A percentile compares a stretch with the other conserved stretches of the same genome.
Conservation (phyloP, 345 rosid genomes). For the Lepidium africanum region DNA sequence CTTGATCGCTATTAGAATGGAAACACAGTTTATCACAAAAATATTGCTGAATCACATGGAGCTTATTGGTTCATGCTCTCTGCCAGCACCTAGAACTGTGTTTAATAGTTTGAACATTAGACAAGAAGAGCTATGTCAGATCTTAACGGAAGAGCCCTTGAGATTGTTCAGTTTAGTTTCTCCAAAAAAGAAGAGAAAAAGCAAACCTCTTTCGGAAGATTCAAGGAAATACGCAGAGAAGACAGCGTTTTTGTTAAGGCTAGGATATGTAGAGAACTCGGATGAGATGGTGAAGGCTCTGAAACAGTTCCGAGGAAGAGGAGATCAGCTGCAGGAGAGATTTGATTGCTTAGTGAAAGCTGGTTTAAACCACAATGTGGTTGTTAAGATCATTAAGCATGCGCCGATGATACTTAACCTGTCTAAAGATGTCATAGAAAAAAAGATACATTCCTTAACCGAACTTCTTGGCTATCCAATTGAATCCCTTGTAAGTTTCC, state of each 20-base stretch:
- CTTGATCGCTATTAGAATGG: slow-evolving; percentile 52
- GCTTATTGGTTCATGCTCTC: slow-evolving; percentile 41
- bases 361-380: slow-evolving; percentile 50
- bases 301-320: slow-evolving; percentile 71
- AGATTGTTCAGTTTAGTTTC: slow-evolving; percentile 53
- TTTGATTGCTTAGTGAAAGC: slow-evolving; percentile 68
- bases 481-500: slow-evolving; percentile 48
- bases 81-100: slow-evolving; percentile 49
- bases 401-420: slow-evolving; percentile 73
- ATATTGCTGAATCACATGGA: slow-evolving; percentile 33
- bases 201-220: slow-evolving; percentile 18
- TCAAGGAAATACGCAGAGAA: slow-evolving; percentile 41
- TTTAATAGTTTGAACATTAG: slow-evolving; percentile 36
- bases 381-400: slow-evolving; percentile 43
- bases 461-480: slow-evolving; percentile 50
- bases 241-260: slow-evolving; percentile 48
- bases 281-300: slow-evolving; percentile 71
- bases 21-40: slow-evolving; percentile 32
- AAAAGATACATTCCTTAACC: slow-evolving; percentile 54
- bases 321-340: slow-evolving; percentile 84
- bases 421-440: slow-evolving; percentile 53
- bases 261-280: slow-evolving; percentile 73
- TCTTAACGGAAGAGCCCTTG: slow-evolving; percentile 51
- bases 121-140: slow-evolving; percentile 38
- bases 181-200: slow-evolving; percentile 25